Base-by-base conservation (phyloP, 139 green algal genomes). In the Desmodesmus armatus region DNA sequence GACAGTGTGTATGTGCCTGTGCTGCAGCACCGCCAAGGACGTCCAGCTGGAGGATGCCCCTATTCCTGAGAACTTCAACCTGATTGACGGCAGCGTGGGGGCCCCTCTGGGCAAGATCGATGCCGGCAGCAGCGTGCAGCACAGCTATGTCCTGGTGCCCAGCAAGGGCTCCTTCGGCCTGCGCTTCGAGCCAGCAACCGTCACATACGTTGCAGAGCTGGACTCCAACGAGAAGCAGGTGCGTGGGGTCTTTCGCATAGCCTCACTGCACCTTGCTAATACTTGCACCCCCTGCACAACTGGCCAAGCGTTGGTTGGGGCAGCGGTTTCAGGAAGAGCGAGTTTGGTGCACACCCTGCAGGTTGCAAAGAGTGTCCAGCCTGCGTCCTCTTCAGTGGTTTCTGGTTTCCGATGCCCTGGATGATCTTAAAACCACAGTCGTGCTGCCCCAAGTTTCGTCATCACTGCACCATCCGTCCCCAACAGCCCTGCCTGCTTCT, bases 211-310 rank as follows among this genome's bases (percentile, higher is more conserved):
- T 6, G 47, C 88, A 13, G 88, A 91, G 39, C 13, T 75, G 3
- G 88, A 89, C 29, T 70, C 9, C 74, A 81, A 43, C 27, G 84
- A 89, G 29, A n/a, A 74, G 58, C 86, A 90, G 86, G 86, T 90
- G 63, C 3, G 53, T 15, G 51, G 21, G n/a, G n/a, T n/a, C n/a
- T n/a, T n/a, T n/a, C n/a, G n/a, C n/a, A n/a, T n/a, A n/a, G n/a
- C n/a, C n/a, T n/a, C n/a, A n/a, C n/a, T n/a, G n/a, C n/a, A n/a
- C n/a, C n/a, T n/a, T n/a, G n/a, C n/a, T n/a, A n/a, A n/a, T n/a
- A n/a, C n/a, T n/a, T n/a, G n/a, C n/a, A n/a, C n/a, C n/a, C n/a
- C n/a, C n/a, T n/a, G n/a, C n/a, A n/a, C n/a, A n/a, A n/a, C n/a
- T n/a, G n/a, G n/a, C n/a, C n/a, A n/a, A n/a, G n/a, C n/a, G n/a